Evolutionary conservation across 2,329 filamentous ascomycete genomes (phyloP), one percentile per base, ranked within the genome.

Genomic region (Beauveria varroae): DNA sequence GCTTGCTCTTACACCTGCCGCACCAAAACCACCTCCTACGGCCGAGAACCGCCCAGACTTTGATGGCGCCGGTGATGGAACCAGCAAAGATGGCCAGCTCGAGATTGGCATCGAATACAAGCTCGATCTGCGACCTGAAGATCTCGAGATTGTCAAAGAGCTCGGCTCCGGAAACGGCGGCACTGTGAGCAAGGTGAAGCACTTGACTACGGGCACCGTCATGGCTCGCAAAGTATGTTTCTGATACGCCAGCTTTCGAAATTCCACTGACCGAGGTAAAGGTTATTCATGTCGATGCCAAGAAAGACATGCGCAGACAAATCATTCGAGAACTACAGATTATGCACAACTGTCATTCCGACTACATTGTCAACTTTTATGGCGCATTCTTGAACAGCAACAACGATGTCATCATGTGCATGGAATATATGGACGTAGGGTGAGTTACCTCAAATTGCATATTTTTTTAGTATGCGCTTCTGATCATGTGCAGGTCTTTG

Each of bases 401-500:
- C 64, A 93, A 96, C 72, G 95, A 99, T 77, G 96, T 99, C 63
- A 96, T 98, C 68, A 93, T 99, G 88, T 99, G 95, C 75, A 99
- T 99, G 95, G 95, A 99, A 75, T 98, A 99, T 73, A 96, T 96
- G 91, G 95, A 99, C 76, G 91, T 93, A 73, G 95, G 95, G 95
- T 98, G 83, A 76, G 90, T 79, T 44, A 37, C 4, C 46, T 18
- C 10, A 9, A 52, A 50, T 6, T 22, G 10, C 12, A 3, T 20
- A 24, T 3, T 40, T n/a, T 57, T 8, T 12, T 8, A 49, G 22
- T 50, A 7, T 44, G 18, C 30, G 9, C 50, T 30, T 50, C 58
- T 55, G 16, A 57, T 5, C 24, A 24, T 7, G 9, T 43, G n/a
- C 72, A 97, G 95, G 57, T 90, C 95, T 30, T 86, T 99, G 56